Conservation (phyloP, 495 filamentous ascomycete species). For the Penicillium roqueforti region DNA sequence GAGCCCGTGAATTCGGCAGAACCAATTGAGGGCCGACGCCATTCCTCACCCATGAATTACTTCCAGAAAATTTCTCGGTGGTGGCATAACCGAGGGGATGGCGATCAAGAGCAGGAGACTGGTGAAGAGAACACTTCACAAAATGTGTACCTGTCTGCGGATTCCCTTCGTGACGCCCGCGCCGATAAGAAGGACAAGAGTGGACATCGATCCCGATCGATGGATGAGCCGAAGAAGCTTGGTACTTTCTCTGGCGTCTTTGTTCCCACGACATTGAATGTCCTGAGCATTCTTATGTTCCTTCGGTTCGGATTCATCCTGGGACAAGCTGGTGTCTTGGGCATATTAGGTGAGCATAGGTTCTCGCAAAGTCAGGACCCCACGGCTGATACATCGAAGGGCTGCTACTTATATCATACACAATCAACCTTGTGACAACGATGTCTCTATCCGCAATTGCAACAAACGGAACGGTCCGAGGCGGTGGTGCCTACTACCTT, state of each 20-base stretch:
- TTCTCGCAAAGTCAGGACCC: not conserved
- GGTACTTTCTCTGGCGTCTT: conserved; percentile 78
- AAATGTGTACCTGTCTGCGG: conserved; percentile 17
- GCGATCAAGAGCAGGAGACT: conserved; percentile 11
- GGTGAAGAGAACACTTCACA: conserved; percentile 8
- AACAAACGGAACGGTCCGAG: conserved; percentile 83
- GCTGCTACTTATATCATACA: conserved; percentile 66
- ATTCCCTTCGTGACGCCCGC: conserved; percentile 28
- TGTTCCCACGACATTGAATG: conserved; percentile 80
- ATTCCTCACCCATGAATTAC: conserved; percentile 23
- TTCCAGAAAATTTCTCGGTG: conserved; percentile 27
- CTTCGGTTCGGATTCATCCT: conserved; percentile 75
- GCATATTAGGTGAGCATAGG: conserved; percentile 63
- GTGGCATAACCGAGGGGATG: conserved; percentile 19
- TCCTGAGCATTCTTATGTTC: conserved; percentile 93
- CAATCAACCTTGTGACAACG: conserved; percentile 77
- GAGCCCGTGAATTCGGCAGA: conserved; percentile 27
- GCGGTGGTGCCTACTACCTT: conserved; percentile 83
- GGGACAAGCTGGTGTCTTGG: conserved; percentile 72
- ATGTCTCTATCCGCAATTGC: conserved; percentile 86
- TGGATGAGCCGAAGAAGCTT: conserved; percentile 57
- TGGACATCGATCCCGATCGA: conserved; percentile 40
- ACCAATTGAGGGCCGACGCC: conserved; percentile 14
- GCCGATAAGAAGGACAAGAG: conserved; percentile 34
- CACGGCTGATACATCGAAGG: conserved; percentile 40